Evolutionary conservation across 139 green algal genomes (phyloP).

Genomic region (Micromonas pusilla): DNA sequence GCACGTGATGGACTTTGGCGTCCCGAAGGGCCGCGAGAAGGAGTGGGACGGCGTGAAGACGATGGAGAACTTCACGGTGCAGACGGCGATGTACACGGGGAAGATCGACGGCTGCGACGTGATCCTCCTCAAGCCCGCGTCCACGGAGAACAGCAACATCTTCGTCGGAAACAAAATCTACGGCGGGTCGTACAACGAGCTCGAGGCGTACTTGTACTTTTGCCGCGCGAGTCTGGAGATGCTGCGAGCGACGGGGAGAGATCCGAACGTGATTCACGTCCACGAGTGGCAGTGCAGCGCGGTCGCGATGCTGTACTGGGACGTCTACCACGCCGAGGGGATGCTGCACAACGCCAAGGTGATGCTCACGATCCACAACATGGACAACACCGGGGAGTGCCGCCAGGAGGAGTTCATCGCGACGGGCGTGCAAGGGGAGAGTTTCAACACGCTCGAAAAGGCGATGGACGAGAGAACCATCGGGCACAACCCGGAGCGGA

Average conservation of each 20-base stretch:
- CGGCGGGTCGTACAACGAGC: conserved; percentile 85
- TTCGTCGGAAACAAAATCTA: conserved; percentile 47
- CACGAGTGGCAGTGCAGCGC: conserved; percentile 84
- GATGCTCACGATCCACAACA: conserved; percentile 80
- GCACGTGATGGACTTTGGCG: conserved; percentile 66
- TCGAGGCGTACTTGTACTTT: conserved; percentile 94
- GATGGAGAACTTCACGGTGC: not conserved
- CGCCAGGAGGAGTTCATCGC: conserved; percentile 76
- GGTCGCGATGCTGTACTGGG: conserved; percentile 52
- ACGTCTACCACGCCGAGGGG: conserved; percentile 53
- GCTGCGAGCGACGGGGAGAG: conserved; percentile 39
- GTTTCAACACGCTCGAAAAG: conserved; percentile 66
- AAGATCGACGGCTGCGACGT: conserved; percentile 43
- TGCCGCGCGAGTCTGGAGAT: conserved; percentile 80
- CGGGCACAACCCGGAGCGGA: conserved; percentile 92
- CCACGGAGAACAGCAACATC: conserved; percentile 55
- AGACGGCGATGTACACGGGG: conserved; percentile 52
- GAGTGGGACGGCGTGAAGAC: conserved; percentile 54
- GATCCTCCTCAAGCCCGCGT: conserved; percentile 58
- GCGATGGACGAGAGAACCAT: conserved; percentile 93
- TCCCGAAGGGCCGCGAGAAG: conserved; percentile 51
- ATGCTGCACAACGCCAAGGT: conserved; percentile 36
- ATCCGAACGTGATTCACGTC: conserved; percentile 67
- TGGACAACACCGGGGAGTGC: conserved; percentile 79
- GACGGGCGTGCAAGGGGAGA: conserved; percentile 65